Conservation (phyloP, 164 flowering plant genomes). For the Nymphaea colorata region DNA sequence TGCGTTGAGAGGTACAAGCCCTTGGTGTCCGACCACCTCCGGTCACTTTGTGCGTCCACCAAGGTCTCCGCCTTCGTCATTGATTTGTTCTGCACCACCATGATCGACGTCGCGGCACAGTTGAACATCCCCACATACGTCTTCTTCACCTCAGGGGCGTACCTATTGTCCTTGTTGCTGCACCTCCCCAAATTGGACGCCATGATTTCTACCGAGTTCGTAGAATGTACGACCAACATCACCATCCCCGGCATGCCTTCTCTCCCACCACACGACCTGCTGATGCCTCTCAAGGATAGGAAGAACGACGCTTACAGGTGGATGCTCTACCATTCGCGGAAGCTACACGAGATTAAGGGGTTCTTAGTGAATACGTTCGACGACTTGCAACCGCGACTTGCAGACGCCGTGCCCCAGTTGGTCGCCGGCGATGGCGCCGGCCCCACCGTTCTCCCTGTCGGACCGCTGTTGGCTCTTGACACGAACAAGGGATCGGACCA, state of each 20-base stretch:
- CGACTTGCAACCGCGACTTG: slow-evolving; percentile 12
- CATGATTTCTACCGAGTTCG: slow-evolving; percentile 4
- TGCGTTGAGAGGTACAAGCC: slow-evolving; percentile 8
- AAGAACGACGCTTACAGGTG: slow-evolving; percentile 1
- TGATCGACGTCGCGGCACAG: slow-evolving; percentile 28
- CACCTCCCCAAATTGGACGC: slow-evolving; percentile 11
- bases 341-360: slow-evolving; percentile 18
- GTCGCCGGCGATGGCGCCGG: not conserved
- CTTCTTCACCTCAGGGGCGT: slow-evolving; percentile 22
- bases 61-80: slow-evolving; percentile 7
- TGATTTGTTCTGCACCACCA: slow-evolving; percentile 17
- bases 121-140: slow-evolving; percentile 24
- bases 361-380: slow-evolving; percentile 25
- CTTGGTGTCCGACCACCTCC: slow-evolving; percentile 3
- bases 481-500: not conserved
- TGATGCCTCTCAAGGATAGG: not conserved
- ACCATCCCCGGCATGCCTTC: slow-evolving; percentile 13
- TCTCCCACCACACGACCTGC: slow-evolving; percentile 10
- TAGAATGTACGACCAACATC: slow-evolving; percentile 6
- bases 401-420: slow-evolving; percentile 1
- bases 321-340: slow-evolving; percentile 2
- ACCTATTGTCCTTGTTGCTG: slow-evolving; percentile 12
- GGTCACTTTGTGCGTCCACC: not conserved
- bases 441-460: slow-evolving; percentile 25
- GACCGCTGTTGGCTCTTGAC: slow-evolving; percentile 16